phyloP scores from a whole-genome alignment of 345 rosid genomes.

The Melaleuca quinquenervia region DNA sequence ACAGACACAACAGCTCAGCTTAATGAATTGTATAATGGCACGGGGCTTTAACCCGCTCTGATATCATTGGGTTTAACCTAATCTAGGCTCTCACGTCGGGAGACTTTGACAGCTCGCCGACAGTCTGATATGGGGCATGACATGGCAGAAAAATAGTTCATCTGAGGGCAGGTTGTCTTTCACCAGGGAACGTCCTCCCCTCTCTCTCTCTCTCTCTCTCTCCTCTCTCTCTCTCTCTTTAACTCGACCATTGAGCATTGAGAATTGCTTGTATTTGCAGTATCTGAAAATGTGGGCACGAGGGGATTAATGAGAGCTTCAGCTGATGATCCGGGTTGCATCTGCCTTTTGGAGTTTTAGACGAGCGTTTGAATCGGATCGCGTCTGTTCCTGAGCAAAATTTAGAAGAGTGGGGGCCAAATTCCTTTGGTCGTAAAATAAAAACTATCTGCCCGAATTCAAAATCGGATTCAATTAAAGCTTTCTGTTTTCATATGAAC shows the following conservation, averaged over 20 bases:
- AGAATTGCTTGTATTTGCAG: not conserved
- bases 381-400: rapidly evolving
- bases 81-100: not conserved
- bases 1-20: not conserved
- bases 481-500: not conserved
- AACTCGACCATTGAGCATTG: not conserved
- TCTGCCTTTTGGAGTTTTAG: not conserved
- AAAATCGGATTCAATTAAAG: not conserved
- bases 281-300: not conserved
- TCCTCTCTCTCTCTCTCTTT: no score
- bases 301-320: not conserved
- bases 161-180: not conserved
- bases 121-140: not conserved
- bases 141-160: not conserved
- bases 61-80: not conserved
- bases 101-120: not conserved
- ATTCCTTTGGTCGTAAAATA: no score
- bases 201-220: not conserved
- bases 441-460: not conserved
- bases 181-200: no score
- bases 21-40: not conserved
- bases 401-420: not conserved
- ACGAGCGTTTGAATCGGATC: not conserved
- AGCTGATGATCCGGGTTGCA: no score
- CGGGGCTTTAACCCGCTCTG: not conserved